Percentiles rank a stretch among this genome's conserved stretches.
Conservation (phyloP, 2,329 filamentous ascomycete genomes). For the Byssothecium circinans region DNA sequence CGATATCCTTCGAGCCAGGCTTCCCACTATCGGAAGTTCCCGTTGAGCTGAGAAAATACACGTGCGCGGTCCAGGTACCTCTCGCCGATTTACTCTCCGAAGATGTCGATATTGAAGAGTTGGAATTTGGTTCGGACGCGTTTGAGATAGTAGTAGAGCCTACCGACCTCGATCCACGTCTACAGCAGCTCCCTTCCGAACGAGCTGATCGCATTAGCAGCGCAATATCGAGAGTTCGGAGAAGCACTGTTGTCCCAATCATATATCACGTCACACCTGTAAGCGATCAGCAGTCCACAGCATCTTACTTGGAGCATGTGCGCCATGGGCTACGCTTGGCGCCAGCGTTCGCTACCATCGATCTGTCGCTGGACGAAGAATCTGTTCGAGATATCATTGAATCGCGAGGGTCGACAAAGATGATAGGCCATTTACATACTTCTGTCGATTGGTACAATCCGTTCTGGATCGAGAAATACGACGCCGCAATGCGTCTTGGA, state of each 20-base stretch:
- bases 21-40: slow-evolving; percentile 66
- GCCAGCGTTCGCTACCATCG: slow-evolving; percentile 62
- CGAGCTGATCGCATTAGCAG: slow-evolving; percentile 55
- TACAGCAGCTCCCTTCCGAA: slow-evolving; percentile 16
- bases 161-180: slow-evolving; percentile 16
- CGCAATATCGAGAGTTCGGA: slow-evolving; percentile 61
- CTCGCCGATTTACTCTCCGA: slow-evolving; percentile 59
- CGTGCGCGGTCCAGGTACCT: slow-evolving; percentile 66
- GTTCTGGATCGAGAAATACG: slow-evolving; percentile 60
- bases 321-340: slow-evolving; percentile 63
- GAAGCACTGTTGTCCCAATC: slow-evolving; percentile 60
- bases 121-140: slow-evolving; percentile 68
- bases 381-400: slow-evolving; percentile 55
- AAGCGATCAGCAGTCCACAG: slow-evolving; percentile 26
- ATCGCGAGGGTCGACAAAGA: slow-evolving; percentile 58
- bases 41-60: slow-evolving; percentile 63
- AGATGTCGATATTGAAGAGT: slow-evolving; percentile 62
- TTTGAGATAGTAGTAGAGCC: slow-evolving; percentile 62
- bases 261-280: slow-evolving; percentile 44
- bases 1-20: slow-evolving; percentile 63
- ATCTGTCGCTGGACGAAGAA: slow-evolving; percentile 59
- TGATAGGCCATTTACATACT: slow-evolving; percentile 61
- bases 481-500: slow-evolving; percentile 58
- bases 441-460: slow-evolving; percentile 59
- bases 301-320: slow-evolving; percentile 58